Base-by-base conservation (phyloP, 352 stramenopile species). In the Globisporangium orthogonon region DNA sequence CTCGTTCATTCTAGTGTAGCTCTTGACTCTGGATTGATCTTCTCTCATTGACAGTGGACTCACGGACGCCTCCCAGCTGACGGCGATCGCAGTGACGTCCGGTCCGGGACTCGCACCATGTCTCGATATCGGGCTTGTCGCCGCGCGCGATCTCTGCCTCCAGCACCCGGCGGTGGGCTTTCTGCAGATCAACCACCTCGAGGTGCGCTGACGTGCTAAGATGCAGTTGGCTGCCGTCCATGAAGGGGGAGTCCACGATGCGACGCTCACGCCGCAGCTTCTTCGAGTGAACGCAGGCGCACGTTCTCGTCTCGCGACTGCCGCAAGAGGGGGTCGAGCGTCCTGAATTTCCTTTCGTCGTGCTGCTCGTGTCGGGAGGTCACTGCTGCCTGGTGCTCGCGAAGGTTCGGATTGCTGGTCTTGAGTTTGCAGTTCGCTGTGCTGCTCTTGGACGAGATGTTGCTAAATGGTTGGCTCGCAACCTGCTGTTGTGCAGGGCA, bases 291-390 rank as follows among this genome's bases (percentile, higher is more conserved):
- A 37, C 33, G 33, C 51, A 86, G 81, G 97, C 95, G 17, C 97
- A 99, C 67, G 92, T 98, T 46, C 77, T 99, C 0, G 95, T 98
- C 62, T 87, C 96, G 6, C 80, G 95, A 59, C 80, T 99, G 46
- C 83, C 82, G 3, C 62, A 87, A 44, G 81, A 74, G 5, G 62
- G 67, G 7, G 61, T 71, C 2, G 46, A 64, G 41, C 67, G 59
- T 13, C 75, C 79, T 5, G 70, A 97, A 50, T 99, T 99, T 64
- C 97, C 97, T 0, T 99, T 99, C 61, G 74, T 99, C 48, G 93
- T 96, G 37, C 75, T 99, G 23, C 74, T 99, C 2, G 95, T 98
- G n/a, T 99, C 96, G 2, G 97, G 97, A 29, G 97, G 97, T n/a
- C 97, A 99, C 70, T 99, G 96, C 69, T 96, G 97, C 66, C 80